Evolutionary conservation across 495 filamentous ascomycete species (phyloP), one percentile per base, ranked within the genome.

Genomic region (Jackrogersella multiformis): DNA sequence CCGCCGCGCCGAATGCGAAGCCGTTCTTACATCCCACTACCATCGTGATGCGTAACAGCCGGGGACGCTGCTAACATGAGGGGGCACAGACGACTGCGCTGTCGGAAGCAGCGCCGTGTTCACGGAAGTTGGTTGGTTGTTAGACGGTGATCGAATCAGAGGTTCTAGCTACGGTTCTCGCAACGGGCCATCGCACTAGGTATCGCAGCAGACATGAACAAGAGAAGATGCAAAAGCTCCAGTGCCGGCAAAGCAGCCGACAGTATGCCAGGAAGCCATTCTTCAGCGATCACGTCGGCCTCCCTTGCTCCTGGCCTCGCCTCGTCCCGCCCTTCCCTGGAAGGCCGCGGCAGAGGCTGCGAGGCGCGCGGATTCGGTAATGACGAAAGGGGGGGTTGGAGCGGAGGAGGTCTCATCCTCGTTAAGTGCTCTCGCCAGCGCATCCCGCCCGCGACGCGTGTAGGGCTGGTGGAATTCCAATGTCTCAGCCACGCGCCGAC

Each of bases 401-500:
- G 44, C 56, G 52, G 41, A 2, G 42, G 4, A 5, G 8, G 64
- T 61, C 39, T 65, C 60, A 61, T 60, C 60, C n/a, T n/a, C n/a
- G n/a, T n/a, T n/a, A 30, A 56, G 15, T 45, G 15, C 15, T 32
- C 34, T 23, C 9, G 10, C 10, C 20, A 10, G 48, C 58, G 58
- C 58, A 42, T 53, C n/a, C n/a, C n/a, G 24, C 10, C 12, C 7
- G 20, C 18, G 5, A 35, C 12, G 20, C 35, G 52, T 44, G 61
- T 62, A 57, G 38, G 67, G 67, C 68, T 67, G 68, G 57, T 63
- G 63, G 68, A 71, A 71, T 71, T 63, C 48, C 13, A 52, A 67
- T 66, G 62, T 71, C 68, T 67, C 55, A 71, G 63, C 54, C 63
- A 71, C 68, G 55, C 63, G 68, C 63, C 55, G 58, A 44, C n/a